Evolutionary conservation across 805 yeast species (phyloP), one percentile per base, ranked within the genome.

Genomic region (Metschnikowia anglica): DNA sequence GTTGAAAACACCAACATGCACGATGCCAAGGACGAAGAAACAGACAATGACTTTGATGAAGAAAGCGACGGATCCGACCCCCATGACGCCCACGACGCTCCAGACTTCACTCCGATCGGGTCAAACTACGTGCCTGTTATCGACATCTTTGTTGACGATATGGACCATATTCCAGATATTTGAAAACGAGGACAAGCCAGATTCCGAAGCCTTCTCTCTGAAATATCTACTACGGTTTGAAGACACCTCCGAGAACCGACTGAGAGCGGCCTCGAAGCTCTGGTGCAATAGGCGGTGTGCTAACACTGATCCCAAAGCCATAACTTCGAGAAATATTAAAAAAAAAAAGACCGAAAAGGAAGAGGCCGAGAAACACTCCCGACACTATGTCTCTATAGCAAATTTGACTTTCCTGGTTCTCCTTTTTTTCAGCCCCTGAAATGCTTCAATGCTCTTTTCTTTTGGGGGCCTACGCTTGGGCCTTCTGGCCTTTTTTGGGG

Each of bases 61-160:
- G 39, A 34, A 8, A 24, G 27, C 18, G 43, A 34, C 6, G 21
- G 15, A 12, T n/a, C 30, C 1, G 51, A 43, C 8, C n/a, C 20
- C 8, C 27, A 32, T 9, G 43, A 34, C 15, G 44, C 10, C 7
- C 21, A 11, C 6, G 35, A 30, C 5, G 28, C 15, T 3, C 40
- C n/a, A 13, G 35, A 16, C 3, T 41, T 31, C 12, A 10, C 29
- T 27, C 29, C 41, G 16, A 32, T 41, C 29, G 47, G 50, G 5
- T 32, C 47, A 12, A 43, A 68, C 52, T 64, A 60, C 44, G 73
- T 70, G 11, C 67, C 63, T 27, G 76, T 70, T 20, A 67, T 73
- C 5, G 76, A 70, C 21, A 68, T 70, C 6, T 47, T 65, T 10
- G 62, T 70, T 19, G 55, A 64, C 44, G 73, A 67, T 28, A 52